Evolutionary conservation across 2,329 filamentous ascomycete genomes (phyloP), one percentile per base, ranked within the genome.

Genomic region (Pyrenophora teres): DNA sequence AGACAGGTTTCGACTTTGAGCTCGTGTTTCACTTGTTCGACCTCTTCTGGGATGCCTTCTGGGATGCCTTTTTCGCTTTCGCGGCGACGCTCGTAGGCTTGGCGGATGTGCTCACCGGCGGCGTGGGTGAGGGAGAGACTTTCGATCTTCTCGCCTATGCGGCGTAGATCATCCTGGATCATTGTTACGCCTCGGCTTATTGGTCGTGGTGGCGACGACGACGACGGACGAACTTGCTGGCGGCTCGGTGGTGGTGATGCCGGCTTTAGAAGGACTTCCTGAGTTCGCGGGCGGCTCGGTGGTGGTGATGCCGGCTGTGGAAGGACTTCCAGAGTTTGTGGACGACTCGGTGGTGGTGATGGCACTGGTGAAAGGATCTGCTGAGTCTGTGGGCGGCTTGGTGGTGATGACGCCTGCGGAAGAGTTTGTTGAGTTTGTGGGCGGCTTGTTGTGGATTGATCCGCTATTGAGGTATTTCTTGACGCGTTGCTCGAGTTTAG

Each of bases 111-210:
- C 8, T 54, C 54, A 1, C 38, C 44, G 1, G 59, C 50, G 6
- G 54, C 52, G 19, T 53, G 36, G 3, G 47, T 46, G 9, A 66
- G 53, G 36, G 64, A 60, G 27, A 72, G 56, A 19, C 56, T 54
- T 27, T 68, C 61, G 10, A 72, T 72, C 32, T 73, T 73, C 56
- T 72, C 68, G 33, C 62, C 48, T 40, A 72, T 61, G 19, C 65
- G 63, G 7, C 50, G 56, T 13, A 72, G 67, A 33, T 73, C 69
- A 38, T 65, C 59, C 23, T 60, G 54, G 31, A 64, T 46, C 9
- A 65, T 46, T 2, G 67, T 69, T 25, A 57, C 45, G 40, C 64
- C 62, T 16, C 65, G 63, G 12, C 68, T 54, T 13, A 47, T 46
- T 3, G 52, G 54, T 33, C 48, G 40, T 8, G 43, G 46, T 31